A percentile compares a stretch with the other conserved stretches of the same genome.
phyloP scores from a whole-genome alignment of 129 eudicot genomes.

The Arctium minus region DNA sequence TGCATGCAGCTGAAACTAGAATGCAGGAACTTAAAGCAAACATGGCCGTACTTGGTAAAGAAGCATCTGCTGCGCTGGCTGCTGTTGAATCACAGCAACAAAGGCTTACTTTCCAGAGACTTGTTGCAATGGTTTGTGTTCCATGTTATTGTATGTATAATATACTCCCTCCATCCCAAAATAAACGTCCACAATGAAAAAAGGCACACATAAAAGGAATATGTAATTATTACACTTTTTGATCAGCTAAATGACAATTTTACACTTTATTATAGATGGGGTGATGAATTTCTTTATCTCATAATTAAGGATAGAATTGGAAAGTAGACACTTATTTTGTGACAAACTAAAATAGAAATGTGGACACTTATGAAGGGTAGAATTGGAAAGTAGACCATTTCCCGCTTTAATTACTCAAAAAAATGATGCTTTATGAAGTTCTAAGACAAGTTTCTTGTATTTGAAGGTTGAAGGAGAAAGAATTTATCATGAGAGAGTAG shows the following conservation, averaged over 20 bases:
- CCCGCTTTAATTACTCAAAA: not conserved
- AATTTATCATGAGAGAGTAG: slow-evolving; percentile 83
- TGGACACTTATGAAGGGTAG: not conserved
- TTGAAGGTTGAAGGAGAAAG: slow-evolving; percentile 92
- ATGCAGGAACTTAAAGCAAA: slow-evolving; percentile 95
- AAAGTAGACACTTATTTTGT: not conserved
- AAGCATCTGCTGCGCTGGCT: slow-evolving; percentile 89
- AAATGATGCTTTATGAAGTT: not conserved
- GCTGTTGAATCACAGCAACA: slow-evolving; percentile 98
- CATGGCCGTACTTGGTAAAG: slow-evolving; percentile 97
- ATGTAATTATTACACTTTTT: not conserved
- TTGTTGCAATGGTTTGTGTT: slow-evolving; percentile 75
- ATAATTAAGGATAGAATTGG: not conserved
- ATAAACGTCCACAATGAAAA: not conserved
- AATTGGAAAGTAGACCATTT: not conserved
- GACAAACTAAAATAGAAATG: not conserved
- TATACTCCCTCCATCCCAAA: not conserved
- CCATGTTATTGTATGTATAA: not conserved
- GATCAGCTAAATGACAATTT: not conserved
- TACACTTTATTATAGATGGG: not conserved
- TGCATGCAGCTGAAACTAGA: slow-evolving; percentile 93
- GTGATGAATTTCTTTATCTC: not conserved
- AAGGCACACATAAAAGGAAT: not conserved
- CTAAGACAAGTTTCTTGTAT: not conserved
- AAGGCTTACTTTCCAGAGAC: slow-evolving; percentile 92